Percentiles rank a stretch among this genome's conserved stretches.
These are phyloP conservation scores for Trametes hirsuta DNA, from an alignment of 1,284 basidiomycete genomes.

Conservation along the genomic window DNA sequence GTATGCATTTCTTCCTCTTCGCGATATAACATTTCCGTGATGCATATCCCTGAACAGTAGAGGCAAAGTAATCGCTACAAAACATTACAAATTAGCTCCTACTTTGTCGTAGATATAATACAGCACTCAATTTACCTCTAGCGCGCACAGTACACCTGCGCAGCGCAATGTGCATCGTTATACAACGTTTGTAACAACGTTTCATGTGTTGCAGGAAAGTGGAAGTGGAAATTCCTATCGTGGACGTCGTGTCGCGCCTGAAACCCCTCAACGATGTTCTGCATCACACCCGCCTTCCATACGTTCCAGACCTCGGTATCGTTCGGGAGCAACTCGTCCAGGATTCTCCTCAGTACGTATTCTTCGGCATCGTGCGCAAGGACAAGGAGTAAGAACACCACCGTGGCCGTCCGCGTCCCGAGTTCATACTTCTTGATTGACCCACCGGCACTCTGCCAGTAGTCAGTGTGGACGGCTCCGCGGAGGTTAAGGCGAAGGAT, in stretches of 20 bases:
- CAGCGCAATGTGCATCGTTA: too few species aligned
- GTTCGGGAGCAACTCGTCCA: conserved; percentile 1
- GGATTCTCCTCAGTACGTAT: not conserved
- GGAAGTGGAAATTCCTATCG: not conserved
- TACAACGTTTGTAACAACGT: too few species aligned
- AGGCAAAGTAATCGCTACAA: too few species aligned
- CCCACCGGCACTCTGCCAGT: not conserved
- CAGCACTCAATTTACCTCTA: too few species aligned
- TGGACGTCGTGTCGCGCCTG: not conserved
- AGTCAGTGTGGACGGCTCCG: not conserved
- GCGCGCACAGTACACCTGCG: too few species aligned
- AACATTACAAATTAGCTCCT: too few species aligned
- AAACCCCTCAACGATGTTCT: not conserved
- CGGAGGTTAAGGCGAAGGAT: not conserved
- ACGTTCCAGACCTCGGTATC: not conserved
- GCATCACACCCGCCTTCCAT: not conserved
- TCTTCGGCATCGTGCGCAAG: not conserved
- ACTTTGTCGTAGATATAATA: too few species aligned
- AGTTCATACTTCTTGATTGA: conserved; percentile 4
- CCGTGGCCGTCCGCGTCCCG: conserved; percentile 2
- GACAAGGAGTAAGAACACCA: not conserved
- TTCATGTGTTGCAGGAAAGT: too few species aligned
- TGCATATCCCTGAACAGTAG: too few species aligned
- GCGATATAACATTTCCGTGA: too few species aligned
- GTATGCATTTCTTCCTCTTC: too few species aligned